Base-by-base conservation (phyloP, 2,329 filamentous ascomycete genomes). In the Bipolaris bicolor region DNA sequence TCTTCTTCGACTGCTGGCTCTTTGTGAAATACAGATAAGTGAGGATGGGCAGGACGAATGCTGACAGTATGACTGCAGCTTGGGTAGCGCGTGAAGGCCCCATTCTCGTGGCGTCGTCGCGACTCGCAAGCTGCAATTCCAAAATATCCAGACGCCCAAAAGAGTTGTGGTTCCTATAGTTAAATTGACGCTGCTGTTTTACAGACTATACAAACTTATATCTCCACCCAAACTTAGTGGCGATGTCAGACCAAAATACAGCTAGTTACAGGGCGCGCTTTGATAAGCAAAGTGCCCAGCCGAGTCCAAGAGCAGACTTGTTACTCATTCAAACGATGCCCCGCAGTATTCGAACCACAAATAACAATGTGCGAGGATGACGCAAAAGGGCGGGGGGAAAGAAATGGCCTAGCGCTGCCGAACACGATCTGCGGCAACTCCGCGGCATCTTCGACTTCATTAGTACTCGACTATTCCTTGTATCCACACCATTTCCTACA, bases 41-140 rank as follows among this genome's bases (percentile, higher is more conserved):
- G 13, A 74, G 33, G 16, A 76, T 56, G 1, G 73, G 73, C 26
- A 77, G 31, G 26, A 75, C 43, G 37, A 75, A 72, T 9, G 63
- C 57, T 0, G 66, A 60, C 6, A 74, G 55, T 3, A 73, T 49
- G 5, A 74, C 59, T 3, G 66, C 67, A 20, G 49, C 50, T 52
- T 72, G 70, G n/a, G 62, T 64, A 15, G 57, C 37, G 20, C 51
- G 60, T 13, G 70, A 68, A 13, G 66, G 49, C n/a, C 60, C 65
- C 73, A 75, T 75, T 11, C 20, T 58, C 48, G 15, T 16, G 7
- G 22, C 36, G n/a, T 39, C 26, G 51, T 16, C 18, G 6, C 11
- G 4, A 11, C 31, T 15, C 16, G 9, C 5, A 13, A 36, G 16
- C n/a, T 33, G 7, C 3, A 15, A 33, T 15, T 34, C 7, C n/a